Base-by-base conservation (phyloP, 306 rosid species). In the Prosopis cineraria region DNA sequence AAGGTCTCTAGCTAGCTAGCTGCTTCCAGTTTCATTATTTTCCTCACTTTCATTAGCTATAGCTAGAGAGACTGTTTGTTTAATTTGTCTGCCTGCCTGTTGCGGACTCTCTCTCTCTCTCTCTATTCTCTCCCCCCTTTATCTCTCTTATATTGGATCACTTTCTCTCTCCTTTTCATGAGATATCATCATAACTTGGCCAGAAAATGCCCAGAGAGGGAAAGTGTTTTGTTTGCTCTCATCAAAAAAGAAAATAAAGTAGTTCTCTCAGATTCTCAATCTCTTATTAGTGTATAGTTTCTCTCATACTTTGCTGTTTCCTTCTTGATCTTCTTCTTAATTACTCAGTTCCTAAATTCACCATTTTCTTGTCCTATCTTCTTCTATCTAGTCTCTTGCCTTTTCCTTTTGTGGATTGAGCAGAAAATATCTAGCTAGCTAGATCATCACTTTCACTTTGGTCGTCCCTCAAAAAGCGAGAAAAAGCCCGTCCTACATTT, bases 141-240 rank as follows among this genome's bases (percentile, higher is more conserved):
- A 22, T n/a, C 70, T 34, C 71, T 53, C 62, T 55, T 31, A 22
- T 9, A 55, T 22, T 22, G 13, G 16, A 22, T 22, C 30, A 40
- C 50, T 67, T 20, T 66, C 48, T 66, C 71, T 81, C 83, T 70
- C 85, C 53, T 79, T 86, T 81, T 81, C 44, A 33, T 34, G 78
- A 52, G 65, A 63, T 39, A 37, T n/a, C n/a, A n/a, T n/a, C n/a
- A n/a, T 6, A 81, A 47, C 31, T 37, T 39, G 75, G 45, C 30
- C 37, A 65, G 77, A 77, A 67, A 67, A 67, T 6, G 11, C 52
- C 72, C 34, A 40, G 52, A 67, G 72, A 40, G 52, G 22, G 52
- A 67, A 39, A 77, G 83, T 80, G 81, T 76, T 45, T 83, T 63
- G 75, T 77, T 77, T 79, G 76, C 50, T 77, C 65, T 77, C 67